Conservation (phyloP, 345 rosid species). For the Erysimum cheiranthoides region DNA sequence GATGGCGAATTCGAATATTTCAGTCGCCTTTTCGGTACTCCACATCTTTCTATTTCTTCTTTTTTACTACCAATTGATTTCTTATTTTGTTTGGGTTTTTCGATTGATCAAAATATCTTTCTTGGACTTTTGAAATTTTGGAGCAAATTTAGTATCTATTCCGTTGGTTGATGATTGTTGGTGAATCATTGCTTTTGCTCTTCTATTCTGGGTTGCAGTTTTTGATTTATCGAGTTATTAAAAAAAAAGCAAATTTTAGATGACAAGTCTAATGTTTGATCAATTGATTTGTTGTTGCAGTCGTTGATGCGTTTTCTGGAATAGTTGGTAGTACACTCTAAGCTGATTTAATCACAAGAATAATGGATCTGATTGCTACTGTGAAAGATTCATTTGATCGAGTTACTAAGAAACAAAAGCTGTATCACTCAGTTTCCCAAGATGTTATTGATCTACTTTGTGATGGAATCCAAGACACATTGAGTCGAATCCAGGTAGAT, state of each 20-base stretch:
- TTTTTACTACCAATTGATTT: background rate
- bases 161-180: background rate
- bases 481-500: slow-evolving; percentile 50
- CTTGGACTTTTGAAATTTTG: background rate
- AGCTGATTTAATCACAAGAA: slow-evolving; percentile 1
- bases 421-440: slow-evolving; percentile 54
- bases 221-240: background rate
- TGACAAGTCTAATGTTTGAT: slow-evolving; percentile 4
- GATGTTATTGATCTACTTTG: slow-evolving; percentile 58
- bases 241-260: background rate
- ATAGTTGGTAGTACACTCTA: background rate
- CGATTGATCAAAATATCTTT: background rate
- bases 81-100: background rate
- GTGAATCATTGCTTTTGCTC: slow-evolving; percentile 2
- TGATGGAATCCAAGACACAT: slow-evolving; percentile 55
- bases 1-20: background rate
- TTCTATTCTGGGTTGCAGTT: background rate
- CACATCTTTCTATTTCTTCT: background rate
- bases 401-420: slow-evolving; percentile 70
- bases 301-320: background rate
- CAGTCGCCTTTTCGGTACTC: slow-evolving; percentile 22
- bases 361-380: slow-evolving; percentile 30
- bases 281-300: background rate
- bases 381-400: slow-evolving; percentile 70
- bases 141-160: background rate